Evolutionary conservation across 176 grass and related monocot genomes (phyloP).

Genomic region (Rhynchospora tenuis): DNA sequence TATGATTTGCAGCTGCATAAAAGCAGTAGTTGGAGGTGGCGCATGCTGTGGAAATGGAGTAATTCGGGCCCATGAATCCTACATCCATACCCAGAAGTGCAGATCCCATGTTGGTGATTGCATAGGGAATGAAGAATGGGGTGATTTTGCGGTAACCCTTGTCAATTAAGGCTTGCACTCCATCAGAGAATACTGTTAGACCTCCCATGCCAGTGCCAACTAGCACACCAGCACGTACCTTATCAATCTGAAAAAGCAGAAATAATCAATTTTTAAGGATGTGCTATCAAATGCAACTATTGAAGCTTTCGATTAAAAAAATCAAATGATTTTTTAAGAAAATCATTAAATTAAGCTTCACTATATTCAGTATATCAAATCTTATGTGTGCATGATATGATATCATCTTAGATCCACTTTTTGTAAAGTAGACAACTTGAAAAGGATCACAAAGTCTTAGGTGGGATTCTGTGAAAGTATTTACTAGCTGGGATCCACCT

Average conservation of each 20-base stretch:
- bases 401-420: not conserved
- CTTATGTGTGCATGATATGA: not conserved
- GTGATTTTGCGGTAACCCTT: constrained; percentile 89
- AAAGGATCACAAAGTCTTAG: not conserved
- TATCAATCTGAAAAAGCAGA: constrained; percentile 60
- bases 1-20: constrained; percentile 94
- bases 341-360: not conserved
- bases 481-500: too few relatives aligned
- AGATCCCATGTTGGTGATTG: constrained; percentile 97
- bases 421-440: not conserved
- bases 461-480: too few relatives aligned
- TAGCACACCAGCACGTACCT: constrained; percentile 78
- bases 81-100: constrained; percentile 92
- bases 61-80: constrained; percentile 98
- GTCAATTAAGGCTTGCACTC: constrained; percentile 92
- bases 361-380: not conserved
- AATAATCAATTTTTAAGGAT: not conserved
- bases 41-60: constrained; percentile 97
- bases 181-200: constrained; percentile 86
- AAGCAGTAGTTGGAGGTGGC: constrained; percentile 99
- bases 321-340: not conserved
- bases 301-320: not conserved
- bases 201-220: constrained; percentile 98
- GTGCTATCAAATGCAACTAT: not conserved
- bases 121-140: constrained; percentile 97